Base-by-base conservation (phyloP, 2,329 filamentous ascomycete species). In the Juglanconis oblonga region DNA sequence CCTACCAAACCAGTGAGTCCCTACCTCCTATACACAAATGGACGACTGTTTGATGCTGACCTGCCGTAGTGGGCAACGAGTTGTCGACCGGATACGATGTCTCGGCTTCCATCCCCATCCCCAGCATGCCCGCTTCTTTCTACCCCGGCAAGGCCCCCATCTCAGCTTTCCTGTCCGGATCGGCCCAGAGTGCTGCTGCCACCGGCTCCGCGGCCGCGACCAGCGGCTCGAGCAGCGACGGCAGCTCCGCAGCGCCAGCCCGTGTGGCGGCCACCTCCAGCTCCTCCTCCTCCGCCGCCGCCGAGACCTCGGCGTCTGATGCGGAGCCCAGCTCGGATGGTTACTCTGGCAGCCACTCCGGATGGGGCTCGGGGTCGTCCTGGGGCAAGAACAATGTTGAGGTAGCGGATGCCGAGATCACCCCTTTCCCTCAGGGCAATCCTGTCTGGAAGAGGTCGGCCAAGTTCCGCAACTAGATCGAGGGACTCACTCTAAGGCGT, bases 1-100 rank as follows among this genome's bases (percentile, higher is more conserved):
- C 63, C 1, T 64, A 64, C 53, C 54, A 63, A 0, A 69, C 64
- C 42, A 69, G 55, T 57, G 42, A 57, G 55, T 51, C 38, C 10
- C 13, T 17, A 24, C 29, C 10, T 9, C 24, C 7, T n/a, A 5
- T 3, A 32, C 3, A 49, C 5, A 7, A 8, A 47, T 9, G 9
- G 17, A 47, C 5, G 5, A 47, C 13, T 1, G 14, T 14, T 7
- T 10, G 42, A 24, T 9, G 17, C 40, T 55, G n/a, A 55, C 42
- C 14, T 9, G 5, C n/a, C 13, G 14, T 40, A 54, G 51, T 62
- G 61, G 57, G 35, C n/a, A 60, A 60, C 31, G 61, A 62, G 57
- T 53, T 62, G 9, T 13, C 49, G 14, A 57, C 61, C 32, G 61
- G 57, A 1, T 60, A 52, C 36, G 61, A 59, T 35, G 51, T 60